phyloP scores from a whole-genome alignment of 352 stramenopile genomes.

The Phytophthora ramorum region DNA sequence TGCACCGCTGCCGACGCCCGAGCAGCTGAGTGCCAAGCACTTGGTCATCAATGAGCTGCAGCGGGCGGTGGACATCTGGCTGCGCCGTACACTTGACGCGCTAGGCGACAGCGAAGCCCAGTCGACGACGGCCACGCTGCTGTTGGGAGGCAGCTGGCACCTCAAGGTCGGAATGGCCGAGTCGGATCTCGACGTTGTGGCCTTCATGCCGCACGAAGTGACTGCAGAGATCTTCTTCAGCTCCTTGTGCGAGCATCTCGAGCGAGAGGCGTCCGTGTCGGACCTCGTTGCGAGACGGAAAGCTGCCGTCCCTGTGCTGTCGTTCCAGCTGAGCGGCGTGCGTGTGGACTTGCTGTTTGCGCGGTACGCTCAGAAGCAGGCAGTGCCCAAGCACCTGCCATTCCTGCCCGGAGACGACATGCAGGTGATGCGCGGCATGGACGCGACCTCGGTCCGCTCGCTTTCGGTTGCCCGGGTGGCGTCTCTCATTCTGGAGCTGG shows the following conservation, averaged over 20 bases:
- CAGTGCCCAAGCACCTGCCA: slow-evolving; percentile 77
- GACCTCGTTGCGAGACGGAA: slow-evolving; percentile 82
- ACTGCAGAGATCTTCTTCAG: slow-evolving; percentile 74
- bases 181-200: slow-evolving; percentile 84
- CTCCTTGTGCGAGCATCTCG: slow-evolving; percentile 65
- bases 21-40: slow-evolving; percentile 77
- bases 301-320: slow-evolving; percentile 72
- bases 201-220: slow-evolving; percentile 69
- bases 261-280: slow-evolving; percentile 39
- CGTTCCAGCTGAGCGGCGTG: slow-evolving; percentile 74
- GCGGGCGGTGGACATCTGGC: slow-evolving; percentile 73
- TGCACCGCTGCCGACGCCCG: slow-evolving; percentile 56
- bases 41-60: slow-evolving; percentile 83
- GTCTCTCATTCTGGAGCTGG: slow-evolving; percentile 83
- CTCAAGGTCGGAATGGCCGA: slow-evolving; percentile 79
- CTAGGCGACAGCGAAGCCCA: slow-evolving; percentile 23
- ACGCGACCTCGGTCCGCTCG: slow-evolving; percentile 75
- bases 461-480: slow-evolving; percentile 80
- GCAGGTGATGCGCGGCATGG: slow-evolving; percentile 78
- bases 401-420: slow-evolving; percentile 68
- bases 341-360: slow-evolving; percentile 84
- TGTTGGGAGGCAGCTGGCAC: slow-evolving; percentile 84
- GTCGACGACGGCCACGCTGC: slow-evolving; percentile 61
- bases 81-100: slow-evolving; percentile 53
- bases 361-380: slow-evolving; percentile 58